These are phyloP conservation scores for Austroboletus novae-zelandiae DNA, from an alignment of 1,284 basidiomycete genomes.

Conservation along the genomic window DNA sequence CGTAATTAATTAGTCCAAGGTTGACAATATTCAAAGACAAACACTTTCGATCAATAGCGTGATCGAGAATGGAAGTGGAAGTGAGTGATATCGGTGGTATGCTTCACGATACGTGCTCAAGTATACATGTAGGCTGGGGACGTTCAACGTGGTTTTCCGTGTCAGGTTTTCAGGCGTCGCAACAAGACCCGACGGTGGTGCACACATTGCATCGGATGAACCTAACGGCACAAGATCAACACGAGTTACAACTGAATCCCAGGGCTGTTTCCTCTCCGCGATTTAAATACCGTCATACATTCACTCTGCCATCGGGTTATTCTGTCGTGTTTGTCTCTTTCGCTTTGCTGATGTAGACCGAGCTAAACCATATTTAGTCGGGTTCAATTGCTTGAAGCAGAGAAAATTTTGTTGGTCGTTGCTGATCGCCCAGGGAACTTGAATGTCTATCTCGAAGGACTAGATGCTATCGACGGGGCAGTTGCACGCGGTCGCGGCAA, in stretches of 20 bases:
- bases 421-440: conserved; percentile 35
- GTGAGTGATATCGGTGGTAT: not conserved
- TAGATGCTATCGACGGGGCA: conserved; percentile 32
- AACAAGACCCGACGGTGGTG: conserved; percentile 24
- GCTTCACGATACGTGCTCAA: not conserved
- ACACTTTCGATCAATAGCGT: conserved; percentile 10
- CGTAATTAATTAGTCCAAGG: not conserved
- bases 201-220: conserved; percentile 40
- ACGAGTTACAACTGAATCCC: conserved; percentile 39
- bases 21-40: conserved; percentile 15
- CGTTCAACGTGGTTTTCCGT: no score
- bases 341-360: not conserved
- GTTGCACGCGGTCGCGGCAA: conserved; percentile 32
- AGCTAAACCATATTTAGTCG: conserved; percentile 28
- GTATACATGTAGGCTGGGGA: not conserved
- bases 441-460: conserved; percentile 40
- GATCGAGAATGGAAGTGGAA: not conserved
- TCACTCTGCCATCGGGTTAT: conserved; percentile 35
- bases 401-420: conserved; percentile 42
- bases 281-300: conserved; percentile 24
- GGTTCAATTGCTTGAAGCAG: conserved; percentile 36
- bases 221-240: conserved; percentile 41
- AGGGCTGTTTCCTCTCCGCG: conserved; percentile 39
- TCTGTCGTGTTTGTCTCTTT: conserved; percentile 35
- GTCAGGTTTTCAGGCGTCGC: conserved; percentile 11